Evolutionary conservation across 129 eudicot species (phyloP).

Genomic region (Solidago caesia): DNA sequence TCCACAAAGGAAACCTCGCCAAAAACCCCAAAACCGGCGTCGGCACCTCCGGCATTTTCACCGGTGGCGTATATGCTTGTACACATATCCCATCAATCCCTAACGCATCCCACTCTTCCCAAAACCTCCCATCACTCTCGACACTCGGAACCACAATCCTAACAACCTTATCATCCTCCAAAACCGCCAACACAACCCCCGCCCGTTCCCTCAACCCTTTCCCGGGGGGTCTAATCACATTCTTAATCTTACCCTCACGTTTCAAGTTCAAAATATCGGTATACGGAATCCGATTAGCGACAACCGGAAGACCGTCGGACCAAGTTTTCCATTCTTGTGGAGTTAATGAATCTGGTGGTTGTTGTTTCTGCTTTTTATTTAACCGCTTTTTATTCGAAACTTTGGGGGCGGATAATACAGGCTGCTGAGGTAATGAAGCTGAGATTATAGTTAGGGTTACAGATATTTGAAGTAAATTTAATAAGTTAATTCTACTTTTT

Average conservation of each 20-base stretch:
- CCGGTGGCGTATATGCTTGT: constrained; percentile 78
- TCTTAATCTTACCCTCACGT: constrained; percentile 62
- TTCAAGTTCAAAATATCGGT: constrained; percentile 59
- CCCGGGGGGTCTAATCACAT: constrained; percentile 55
- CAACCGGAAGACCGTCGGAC: constrained; percentile 74
- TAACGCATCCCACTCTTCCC: constrained; percentile 76
- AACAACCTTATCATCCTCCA: constrained; percentile 79
- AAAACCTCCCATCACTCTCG: constrained; percentile 55
- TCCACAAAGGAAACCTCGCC: constrained; percentile 39
- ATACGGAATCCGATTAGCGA: constrained; percentile 49
- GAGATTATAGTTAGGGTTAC: constrained; percentile 71
- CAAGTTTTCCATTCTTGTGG: constrained; percentile 60
- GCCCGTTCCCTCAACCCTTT: constrained; percentile 48
- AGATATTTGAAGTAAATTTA: constrained; percentile 50
- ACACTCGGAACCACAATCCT: constrained; percentile 76
- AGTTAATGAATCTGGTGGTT: constrained; percentile 40
- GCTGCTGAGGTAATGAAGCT: constrained; percentile 56
- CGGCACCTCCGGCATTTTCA: constrained; percentile 64
- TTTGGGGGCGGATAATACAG: constrained; percentile 52
- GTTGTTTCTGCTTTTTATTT: constrained; percentile 22
- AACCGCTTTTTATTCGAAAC: constrained; percentile 54
- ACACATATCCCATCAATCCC: constrained; percentile 60
- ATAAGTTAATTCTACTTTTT: constrained; percentile 17
- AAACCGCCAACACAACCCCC: constrained; percentile 69
- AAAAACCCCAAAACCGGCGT: constrained; percentile 56